Conservation (phyloP, 257 asterid species). For the Solanum bulbocastanum region DNA sequence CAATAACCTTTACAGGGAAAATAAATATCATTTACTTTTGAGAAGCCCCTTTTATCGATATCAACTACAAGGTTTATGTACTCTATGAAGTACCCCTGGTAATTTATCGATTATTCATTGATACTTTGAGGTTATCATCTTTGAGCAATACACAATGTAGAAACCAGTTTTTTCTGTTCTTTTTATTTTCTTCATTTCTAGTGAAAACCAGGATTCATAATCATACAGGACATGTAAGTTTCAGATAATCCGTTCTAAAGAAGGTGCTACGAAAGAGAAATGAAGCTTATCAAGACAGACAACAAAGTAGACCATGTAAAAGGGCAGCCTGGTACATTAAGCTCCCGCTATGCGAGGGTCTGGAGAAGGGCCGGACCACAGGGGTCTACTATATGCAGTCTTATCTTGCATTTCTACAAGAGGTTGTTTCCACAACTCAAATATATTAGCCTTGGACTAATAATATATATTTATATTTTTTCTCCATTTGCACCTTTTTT, state of each 20-base stretch:
- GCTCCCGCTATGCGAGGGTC: neutral
- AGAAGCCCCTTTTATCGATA: neutral
- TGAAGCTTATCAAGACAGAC: neutral
- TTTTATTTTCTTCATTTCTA: neutral
- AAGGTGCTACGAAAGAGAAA: neutral
- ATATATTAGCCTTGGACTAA: neutral
- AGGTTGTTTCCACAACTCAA: neutral
- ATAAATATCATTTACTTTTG: neutral
- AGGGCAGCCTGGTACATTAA: neutral
- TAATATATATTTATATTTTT: too few species aligned
- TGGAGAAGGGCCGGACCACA: neutral
- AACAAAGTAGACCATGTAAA: neutral
- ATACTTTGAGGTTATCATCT: neutral
- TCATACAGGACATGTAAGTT: neutral
- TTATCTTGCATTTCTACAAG: neutral
- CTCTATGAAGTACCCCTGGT: neutral
- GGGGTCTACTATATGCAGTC: neutral
- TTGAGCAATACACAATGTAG: neutral
- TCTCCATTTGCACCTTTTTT: neutral
- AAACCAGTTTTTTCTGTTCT: neutral
- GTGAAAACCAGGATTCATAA: neutral
- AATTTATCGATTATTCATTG: neutral
- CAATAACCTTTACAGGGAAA: slow-evolving; percentile 43
- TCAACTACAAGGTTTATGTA: neutral
- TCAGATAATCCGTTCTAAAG: neutral